Evolutionary conservation across 2,329 filamentous ascomycete genomes (phyloP), one percentile per base, ranked within the genome.

Genomic region (Alternaria gansuensis): DNA sequence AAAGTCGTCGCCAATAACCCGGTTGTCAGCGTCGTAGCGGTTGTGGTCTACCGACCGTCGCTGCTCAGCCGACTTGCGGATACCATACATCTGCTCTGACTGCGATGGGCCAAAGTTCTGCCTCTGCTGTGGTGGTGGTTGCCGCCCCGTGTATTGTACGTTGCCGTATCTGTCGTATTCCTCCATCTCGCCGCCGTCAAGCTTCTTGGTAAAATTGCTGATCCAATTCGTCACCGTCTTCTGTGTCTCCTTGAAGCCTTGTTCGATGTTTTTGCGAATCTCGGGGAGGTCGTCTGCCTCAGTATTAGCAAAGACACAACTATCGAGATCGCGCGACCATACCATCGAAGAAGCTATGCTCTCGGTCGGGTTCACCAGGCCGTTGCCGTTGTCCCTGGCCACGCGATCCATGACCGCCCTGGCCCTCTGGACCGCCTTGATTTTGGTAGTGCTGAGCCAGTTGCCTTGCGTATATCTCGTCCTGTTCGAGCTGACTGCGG

Each of bases 171-270:
- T 86, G 7, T 88, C 77, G 40, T 77, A 76, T 17, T 78, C 86
- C 24, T 93, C 90, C 53, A 90, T 86, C 64, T 95, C 92, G 48
- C 95, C 94, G 71, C 48, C 34, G 23, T 98, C 93, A 33, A 99
- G 86, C 78, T 89, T 92, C 85, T 98, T 98, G 81, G 92, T 95
- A 75, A 99, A 83, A 63, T 88, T 93, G 50, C 87, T 90, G 70
- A 99, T 92, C 93, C 94, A 98, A 49, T 87, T 86, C 80, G 96
- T 98, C 70, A 99, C 91, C 74, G 91, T 96, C 54, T 87, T 88
- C 80, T 98, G 95, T 2, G 95, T 98, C 74, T 99, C 93, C 54
- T 93, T 73, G 79, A 99, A 99, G 4, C 95, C 95, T 80, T 98
- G 96, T 75, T 90, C 90, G 68, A 99, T 86, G 72, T 96, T 97